Evolutionary conservation across 345 rosid genomes (phyloP), one percentile per base, ranked within the genome.

Genomic region (Nasturtium officinale): DNA sequence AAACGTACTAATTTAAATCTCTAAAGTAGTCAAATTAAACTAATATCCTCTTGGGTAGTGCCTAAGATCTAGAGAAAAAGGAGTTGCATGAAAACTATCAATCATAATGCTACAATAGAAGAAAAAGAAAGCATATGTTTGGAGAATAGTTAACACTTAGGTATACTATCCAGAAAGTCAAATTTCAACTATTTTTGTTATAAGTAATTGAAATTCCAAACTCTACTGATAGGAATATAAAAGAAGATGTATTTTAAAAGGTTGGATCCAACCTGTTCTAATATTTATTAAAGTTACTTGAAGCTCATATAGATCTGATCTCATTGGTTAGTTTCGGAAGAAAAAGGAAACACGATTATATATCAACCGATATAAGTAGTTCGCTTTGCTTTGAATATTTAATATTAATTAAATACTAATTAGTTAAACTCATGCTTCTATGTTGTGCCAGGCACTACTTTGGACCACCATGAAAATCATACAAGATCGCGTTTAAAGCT

Each of bases 401-500:
- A 23, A 23, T 1, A 1, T 23, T 23, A 1, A 23, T 23, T 23
- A 23, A 23, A 1, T 23, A 1, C 25, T 23, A 23, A 23, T 23
- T 23, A 11, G 58, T 7, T 62, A 65, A 57, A 16, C 8, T n/a
- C 55, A 65, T 47, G 67, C 72, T 77, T 71, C 50, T 74, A 50
- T 58, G 72, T 71, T 77, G 77, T 71, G 80, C 76, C 80, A 77
- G 18, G 80, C 65, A 65, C 61, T 35, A 32, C 50, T 55, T 64
- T 77, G 80, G 80, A 77, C 80, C 80, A 71, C 76, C 76, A n/a
- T 42, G 56, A 58, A 64, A 77, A 77, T 64, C 47, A 64, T 71
- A 64, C 67, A 71, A 64, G 56, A 77, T 77, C 51, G 67, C 67
- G 42, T 65, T 23, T 56, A 77, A 71, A 65, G 73, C 72, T 71